Base-by-base conservation (phyloP, 495 filamentous ascomycete genomes). In the Aspergillus taichungensis region DNA sequence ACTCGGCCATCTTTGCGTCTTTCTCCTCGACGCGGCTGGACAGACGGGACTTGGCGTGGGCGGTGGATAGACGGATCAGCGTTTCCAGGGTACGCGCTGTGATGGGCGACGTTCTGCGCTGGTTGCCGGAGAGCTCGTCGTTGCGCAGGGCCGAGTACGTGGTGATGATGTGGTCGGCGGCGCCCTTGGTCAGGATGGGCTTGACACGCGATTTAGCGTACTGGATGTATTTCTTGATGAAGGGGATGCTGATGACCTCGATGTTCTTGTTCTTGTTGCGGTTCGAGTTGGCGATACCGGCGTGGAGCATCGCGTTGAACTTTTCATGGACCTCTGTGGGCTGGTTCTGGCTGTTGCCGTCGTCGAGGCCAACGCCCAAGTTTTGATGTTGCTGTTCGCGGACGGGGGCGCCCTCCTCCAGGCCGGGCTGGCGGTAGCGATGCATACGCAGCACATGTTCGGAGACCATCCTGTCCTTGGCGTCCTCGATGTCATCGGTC, bases 191-290 rank as follows among this genome's bases (percentile, higher is more conserved):
- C 45, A 99, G 68, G 18, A 94, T 72, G 5, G 92, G 92, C 78
- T 89, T 91, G 55, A 95, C 77, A 60, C 92, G 72, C 27, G 80
- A 83, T 67, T 97, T 97, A 53, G 94, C 90, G 63, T 99, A 99
- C 61, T 99, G 92, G 47, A 99, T 89, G 63, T 96, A 99, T 67
- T 99, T 99, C 74, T 97, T 97, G 67, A 99, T 89, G 70, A 99
- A 99, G 1, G 91, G 89, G 46, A 99, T 95, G 66, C 86, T 92
- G 45, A 97, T 73, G n/a, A 99, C 87, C 61, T 96, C 89, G 31
- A 83, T 75, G 47, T 84, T 82, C 65, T 87, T 85, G 56, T 76
- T 78, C 35, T 69, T 70, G 13, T 84, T 84, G 24, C 88, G 83
- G 27, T 77, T 76, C 8, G 80, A 82, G 30, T 86, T 66, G 28